Conservation (phyloP, 371 early-diverging fungal species). For the Entomophthora muscae region DNA sequence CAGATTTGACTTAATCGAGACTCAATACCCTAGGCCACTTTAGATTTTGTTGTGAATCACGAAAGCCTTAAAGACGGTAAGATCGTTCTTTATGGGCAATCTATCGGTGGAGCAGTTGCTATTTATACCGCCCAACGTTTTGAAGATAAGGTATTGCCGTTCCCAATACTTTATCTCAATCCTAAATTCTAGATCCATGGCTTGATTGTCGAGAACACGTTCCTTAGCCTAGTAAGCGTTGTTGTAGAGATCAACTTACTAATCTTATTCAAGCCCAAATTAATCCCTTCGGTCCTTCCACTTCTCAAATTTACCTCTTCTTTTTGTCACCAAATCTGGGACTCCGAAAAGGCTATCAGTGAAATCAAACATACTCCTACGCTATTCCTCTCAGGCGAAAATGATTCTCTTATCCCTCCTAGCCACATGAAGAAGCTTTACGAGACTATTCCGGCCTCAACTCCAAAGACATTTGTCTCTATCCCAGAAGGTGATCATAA, state of each 20-base stretch:
- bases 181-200: slow-evolving; percentile 48
- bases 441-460: neutral
- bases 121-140: slow-evolving; percentile 67
- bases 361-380: slow-evolving; percentile 53
- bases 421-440: slow-evolving; percentile 63
- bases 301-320: slow-evolving; percentile 45
- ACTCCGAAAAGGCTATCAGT: slow-evolving; percentile 51
- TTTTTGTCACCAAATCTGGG: slow-evolving; percentile 80
- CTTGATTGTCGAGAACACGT: slow-evolving; percentile 88
- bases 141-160: slow-evolving; percentile 30
- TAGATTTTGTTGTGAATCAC: slow-evolving; percentile 61
- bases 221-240: slow-evolving; percentile 53
- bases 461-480: slow-evolving; percentile 19
- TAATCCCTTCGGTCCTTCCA: slow-evolving; percentile 76
- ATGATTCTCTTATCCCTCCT: slow-evolving; percentile 80
- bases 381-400: slow-evolving; percentile 61
- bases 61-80: slow-evolving; percentile 47
- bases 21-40: slow-evolving; percentile 32
- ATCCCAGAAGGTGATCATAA: slow-evolving; percentile 77
- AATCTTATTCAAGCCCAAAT: slow-evolving; percentile 38
- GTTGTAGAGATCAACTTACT: neutral
- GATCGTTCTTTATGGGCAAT: slow-evolving; percentile 82
- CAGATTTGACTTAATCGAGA: neutral
- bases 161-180: no score
- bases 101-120: slow-evolving; percentile 95